Evolutionary conservation across 345 rosid genomes (phyloP).

Genomic region (Eucalyptus shirleyi): DNA sequence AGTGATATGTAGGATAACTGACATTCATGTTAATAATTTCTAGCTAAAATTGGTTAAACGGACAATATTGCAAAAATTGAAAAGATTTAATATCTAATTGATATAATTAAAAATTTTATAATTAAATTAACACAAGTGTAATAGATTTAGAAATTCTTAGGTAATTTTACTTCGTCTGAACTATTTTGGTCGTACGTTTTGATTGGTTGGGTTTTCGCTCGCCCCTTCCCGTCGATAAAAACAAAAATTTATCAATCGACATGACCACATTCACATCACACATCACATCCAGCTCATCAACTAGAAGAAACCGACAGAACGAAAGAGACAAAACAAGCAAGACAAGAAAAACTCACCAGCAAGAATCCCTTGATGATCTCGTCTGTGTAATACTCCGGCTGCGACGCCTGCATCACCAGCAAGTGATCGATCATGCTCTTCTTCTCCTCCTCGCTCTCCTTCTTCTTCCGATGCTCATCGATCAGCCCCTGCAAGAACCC

Average conservation of each 20-base stretch:
- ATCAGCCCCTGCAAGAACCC: conserved; percentile 24
- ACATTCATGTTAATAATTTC: too few relatives aligned
- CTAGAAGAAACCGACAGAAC: neutral
- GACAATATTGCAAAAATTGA: too few relatives aligned
- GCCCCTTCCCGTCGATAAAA: neutral
- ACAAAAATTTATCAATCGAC: neutral
- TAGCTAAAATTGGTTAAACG: too few relatives aligned
- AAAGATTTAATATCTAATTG: too few relatives aligned
- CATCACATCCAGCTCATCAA: neutral
- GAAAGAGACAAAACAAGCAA: neutral
- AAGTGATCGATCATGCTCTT: conserved; percentile 33
- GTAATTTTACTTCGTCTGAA: too few relatives aligned
- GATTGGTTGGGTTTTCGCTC: neutral
- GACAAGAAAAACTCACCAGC: neutral
- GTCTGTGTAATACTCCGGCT: conserved; percentile 31
- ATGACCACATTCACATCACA: neutral
- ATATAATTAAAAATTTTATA: too few relatives aligned
- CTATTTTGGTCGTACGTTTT: neutral
- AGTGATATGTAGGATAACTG: too few relatives aligned
- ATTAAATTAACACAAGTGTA: too few relatives aligned
- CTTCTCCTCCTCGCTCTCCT: neutral
- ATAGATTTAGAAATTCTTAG: fast-evolving
- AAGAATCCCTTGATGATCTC: conserved; percentile 35
- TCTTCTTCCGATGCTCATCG: conserved; percentile 22
- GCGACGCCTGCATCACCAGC: conserved; percentile 19